These are phyloP conservation scores for Talaromyces sp. DNA, from an alignment of 2,329 filamentous ascomycete species.

Conservation along the genomic window DNA sequence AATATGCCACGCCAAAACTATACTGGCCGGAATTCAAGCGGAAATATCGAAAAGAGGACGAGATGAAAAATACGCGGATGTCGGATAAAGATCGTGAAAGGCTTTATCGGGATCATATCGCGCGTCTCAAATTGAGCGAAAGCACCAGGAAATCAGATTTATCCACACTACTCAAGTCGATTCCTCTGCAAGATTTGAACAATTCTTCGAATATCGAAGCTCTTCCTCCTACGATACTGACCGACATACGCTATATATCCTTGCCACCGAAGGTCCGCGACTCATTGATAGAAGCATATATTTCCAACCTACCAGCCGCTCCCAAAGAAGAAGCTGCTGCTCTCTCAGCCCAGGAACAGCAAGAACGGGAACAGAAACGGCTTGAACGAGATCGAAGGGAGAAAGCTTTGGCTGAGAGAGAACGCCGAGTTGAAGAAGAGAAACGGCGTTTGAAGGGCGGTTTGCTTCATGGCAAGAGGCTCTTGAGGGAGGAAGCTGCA, in stretches of 20 bases:
- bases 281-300: constrained; percentile 42
- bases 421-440: constrained; percentile 43
- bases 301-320: constrained; percentile 40
- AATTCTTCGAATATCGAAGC: constrained; percentile 37
- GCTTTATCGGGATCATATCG: constrained; percentile 47
- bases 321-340: constrained; percentile 30
- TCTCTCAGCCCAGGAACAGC: constrained; percentile 37
- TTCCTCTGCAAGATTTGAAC: constrained; percentile 39
- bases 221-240: constrained; percentile 41
- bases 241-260: constrained; percentile 45
- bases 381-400: constrained; percentile 44
- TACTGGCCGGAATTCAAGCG: constrained; percentile 97
- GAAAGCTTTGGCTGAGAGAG: constrained; percentile 41
- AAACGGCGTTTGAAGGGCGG: constrained; percentile 40
- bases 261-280: constrained; percentile 38
- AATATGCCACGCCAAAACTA: constrained; percentile 80
- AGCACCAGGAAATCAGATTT: constrained; percentile 46
- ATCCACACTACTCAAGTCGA: constrained; percentile 43
- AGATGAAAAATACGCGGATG: constrained; percentile 57
- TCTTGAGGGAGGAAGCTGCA: constrained; percentile 42
- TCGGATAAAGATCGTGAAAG: constrained; percentile 50
- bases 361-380: constrained; percentile 35
- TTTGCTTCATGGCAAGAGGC: constrained; percentile 39
- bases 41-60: constrained; percentile 76
- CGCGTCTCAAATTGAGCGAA: constrained; percentile 46